These are phyloP conservation scores for Exophiala sp. DNA, from an alignment of 2,329 filamentous ascomycete genomes.

Conservation along the genomic window DNA sequence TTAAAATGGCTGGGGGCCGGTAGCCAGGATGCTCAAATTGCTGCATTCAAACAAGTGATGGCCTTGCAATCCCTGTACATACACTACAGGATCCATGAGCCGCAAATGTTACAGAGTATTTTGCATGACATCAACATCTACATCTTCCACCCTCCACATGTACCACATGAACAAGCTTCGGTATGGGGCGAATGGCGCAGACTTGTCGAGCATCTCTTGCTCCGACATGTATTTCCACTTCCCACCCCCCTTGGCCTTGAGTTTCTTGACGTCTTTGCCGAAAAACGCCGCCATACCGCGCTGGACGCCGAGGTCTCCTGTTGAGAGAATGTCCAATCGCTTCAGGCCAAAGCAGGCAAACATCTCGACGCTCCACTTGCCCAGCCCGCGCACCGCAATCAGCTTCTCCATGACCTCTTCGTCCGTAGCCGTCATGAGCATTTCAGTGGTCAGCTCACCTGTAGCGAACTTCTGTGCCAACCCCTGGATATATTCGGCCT, in stretches of 20 bases:
- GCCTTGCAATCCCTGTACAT: constrained; percentile 1
- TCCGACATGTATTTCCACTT: constrained; percentile 99
- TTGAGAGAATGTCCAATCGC: constrained; percentile 85
- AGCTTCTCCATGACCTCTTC: constrained; percentile 78
- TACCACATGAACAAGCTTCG: constrained; percentile 97
- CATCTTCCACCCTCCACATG: constrained; percentile 84
- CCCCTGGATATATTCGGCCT: constrained; percentile 89
- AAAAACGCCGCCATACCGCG: constrained; percentile 84
- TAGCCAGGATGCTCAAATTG: neutral
- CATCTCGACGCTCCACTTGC: constrained; percentile 93
- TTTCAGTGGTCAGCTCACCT: constrained; percentile 67
- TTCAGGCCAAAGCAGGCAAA: constrained; percentile 96
- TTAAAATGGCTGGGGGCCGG: neutral
- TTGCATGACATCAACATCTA: constrained; percentile 46
- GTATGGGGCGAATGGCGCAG: constrained; percentile 76
- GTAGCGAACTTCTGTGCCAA: constrained; percentile 72
- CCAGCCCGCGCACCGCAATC: constrained; percentile 78
- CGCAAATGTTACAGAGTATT: constrained; percentile 6
- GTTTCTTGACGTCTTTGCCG: constrained; percentile 73
- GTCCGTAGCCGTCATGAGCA: constrained; percentile 73
- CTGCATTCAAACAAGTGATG: neutral
- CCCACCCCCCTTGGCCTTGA: constrained; percentile 70
- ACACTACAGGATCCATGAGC: constrained; percentile 4
- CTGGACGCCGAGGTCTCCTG: constrained; percentile 88
- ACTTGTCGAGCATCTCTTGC: constrained; percentile 79